Evolutionary conservation across 148 eudicot genomes (phyloP), one percentile per base, ranked within the genome.

Genomic region (Gaultheria prostrata): DNA sequence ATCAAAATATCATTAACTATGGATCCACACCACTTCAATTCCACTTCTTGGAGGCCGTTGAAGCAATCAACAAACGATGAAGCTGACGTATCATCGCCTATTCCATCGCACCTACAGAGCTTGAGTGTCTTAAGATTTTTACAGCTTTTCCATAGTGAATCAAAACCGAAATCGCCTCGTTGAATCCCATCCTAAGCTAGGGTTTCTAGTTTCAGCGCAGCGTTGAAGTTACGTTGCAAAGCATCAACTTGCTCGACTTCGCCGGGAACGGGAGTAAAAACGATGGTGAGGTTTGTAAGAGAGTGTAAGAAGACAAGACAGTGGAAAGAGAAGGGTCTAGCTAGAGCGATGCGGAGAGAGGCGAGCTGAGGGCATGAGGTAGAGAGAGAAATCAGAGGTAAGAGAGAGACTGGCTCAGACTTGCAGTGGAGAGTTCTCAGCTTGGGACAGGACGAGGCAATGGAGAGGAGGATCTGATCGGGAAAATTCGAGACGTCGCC

Each of bases 111-210:
- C 85, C 88, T 87, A 70, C 83, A 65, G 8, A 93, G 85, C 77
- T 81, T 56, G 39, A 91, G 59, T 50, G 61, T 90, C 79, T 80
- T 87, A 63, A 93, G 63, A 0, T 85, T 88, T 43, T 81, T 83
- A 12, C 87, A 88, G 76, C 87, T 93, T 69, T 84, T 87, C 94
- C 94, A 93, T 6, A 93, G 80, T 88, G 83, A 88, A 56, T 81
- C 83, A 11, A 93, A 81, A 6, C 88, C 90, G 30, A 57, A 80
- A 81, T 93, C 96, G 5, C 82, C 86, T 8, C 45, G 21, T 4
- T 70, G 28, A 46, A 89, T 79, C 17, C 96, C 93, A 8, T 85
- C 65, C 11, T 90, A 80, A 30, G 81, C 78, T 0, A 93, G 84
- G 69, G 77, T 80, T 81, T 89, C 89, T 18, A 93, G 51, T 35